These are phyloP conservation scores for Nemophila menziesii DNA, from an alignment of 257 asterid species.

Conservation along the genomic window DNA sequence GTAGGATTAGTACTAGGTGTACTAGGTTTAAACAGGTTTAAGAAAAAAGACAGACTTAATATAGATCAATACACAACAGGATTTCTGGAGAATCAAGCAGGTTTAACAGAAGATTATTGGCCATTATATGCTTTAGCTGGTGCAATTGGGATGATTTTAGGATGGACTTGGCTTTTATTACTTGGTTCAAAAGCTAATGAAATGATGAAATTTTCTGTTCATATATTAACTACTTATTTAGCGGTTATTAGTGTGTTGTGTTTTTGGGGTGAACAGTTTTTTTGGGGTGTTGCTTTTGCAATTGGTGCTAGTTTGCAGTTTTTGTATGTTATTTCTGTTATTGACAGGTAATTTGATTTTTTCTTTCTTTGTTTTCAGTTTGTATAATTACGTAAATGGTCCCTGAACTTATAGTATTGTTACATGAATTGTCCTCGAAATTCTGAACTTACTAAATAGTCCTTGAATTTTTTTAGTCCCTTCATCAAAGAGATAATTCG, in stretches of 20 bases:
- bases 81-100: conserved; percentile 65
- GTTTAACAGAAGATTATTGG: conserved; percentile 94
- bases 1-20: conserved; percentile 71
- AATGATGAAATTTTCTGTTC: conserved; percentile 86
- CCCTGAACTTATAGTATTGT: too few species aligned
- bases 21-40: conserved; percentile 77
- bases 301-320: conserved; percentile 85
- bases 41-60: conserved; percentile 73
- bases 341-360: conserved; percentile 97
- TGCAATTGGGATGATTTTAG: conserved; percentile 61
- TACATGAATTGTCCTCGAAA: too few species aligned
- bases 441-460: too few species aligned
- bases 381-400: too few species aligned
- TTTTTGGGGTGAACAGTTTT: conserved; percentile 71
- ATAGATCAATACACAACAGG: conserved; percentile 70
- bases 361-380: too few species aligned
- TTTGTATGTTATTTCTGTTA: conserved; percentile 75
- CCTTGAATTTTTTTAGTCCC: too few species aligned
- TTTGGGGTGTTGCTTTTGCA: conserved; percentile 92
- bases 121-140: conserved; percentile 76
- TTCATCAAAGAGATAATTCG: too few species aligned
- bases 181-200: conserved; percentile 67
- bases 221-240: conserved; percentile 84
- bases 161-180: conserved; percentile 80
- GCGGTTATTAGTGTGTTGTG: conserved; percentile 88